Evolutionary conservation across 306 rosid genomes (phyloP).

Genomic region (Prunus mira): DNA sequence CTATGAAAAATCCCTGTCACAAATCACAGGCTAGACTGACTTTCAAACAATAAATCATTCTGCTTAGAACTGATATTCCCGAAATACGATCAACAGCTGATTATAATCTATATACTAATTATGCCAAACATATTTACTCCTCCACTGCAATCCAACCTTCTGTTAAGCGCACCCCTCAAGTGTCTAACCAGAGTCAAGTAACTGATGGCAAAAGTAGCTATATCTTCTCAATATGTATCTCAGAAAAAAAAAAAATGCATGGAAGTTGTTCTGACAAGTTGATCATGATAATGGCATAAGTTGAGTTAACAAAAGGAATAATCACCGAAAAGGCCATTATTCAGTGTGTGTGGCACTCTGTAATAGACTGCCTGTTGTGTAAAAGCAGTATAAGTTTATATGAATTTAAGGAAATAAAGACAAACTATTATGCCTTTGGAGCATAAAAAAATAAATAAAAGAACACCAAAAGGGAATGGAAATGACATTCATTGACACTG

Average conservation of each 20-base stretch:
- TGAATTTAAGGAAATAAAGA: not conserved
- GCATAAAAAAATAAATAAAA: not conserved
- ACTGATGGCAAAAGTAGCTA: not conserved
- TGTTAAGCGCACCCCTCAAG: not conserved
- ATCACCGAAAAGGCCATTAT: not conserved
- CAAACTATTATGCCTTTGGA: not conserved
- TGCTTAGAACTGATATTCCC: not conserved
- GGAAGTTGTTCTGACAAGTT: not conserved
- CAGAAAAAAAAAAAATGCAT: not conserved
- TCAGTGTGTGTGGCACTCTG: not conserved
- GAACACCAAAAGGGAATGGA: not conserved
- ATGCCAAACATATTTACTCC: not conserved
- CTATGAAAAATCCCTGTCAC: not conserved
- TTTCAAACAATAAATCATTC: not conserved
- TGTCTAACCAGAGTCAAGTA: not conserved
- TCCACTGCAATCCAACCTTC: not conserved
- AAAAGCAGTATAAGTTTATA: not conserved
- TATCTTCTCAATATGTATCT: not conserved
- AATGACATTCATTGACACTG: not conserved
- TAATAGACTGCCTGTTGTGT: not conserved
- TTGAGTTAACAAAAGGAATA: not conserved
- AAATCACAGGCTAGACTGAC: not conserved
- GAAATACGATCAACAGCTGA: not conserved
- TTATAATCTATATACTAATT: not conserved
- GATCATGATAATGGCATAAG: not conserved